Evolutionary conservation across 305 asterid genomes (phyloP).

Genomic region (Fraxinus sp.): DNA sequence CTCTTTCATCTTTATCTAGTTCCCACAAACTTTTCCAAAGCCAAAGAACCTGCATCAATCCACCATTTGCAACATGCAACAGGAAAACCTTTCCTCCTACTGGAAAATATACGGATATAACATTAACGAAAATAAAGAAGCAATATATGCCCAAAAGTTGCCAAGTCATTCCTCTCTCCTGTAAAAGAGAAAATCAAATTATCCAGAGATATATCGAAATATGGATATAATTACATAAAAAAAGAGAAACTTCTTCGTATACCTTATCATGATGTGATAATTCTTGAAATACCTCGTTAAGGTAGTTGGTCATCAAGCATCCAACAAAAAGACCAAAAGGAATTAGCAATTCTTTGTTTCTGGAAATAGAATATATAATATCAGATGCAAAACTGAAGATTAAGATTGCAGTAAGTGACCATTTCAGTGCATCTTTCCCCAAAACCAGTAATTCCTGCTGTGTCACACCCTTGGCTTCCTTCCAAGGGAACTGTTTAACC

Average conservation of each 20-base stretch:
- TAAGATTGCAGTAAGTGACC: slow-evolving; percentile 46
- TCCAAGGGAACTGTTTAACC: slow-evolving; percentile 55
- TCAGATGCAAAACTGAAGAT: slow-evolving; percentile 43
- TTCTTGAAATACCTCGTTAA: slow-evolving; percentile 48
- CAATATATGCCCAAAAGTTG: slow-evolving; percentile 42
- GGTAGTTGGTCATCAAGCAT: slow-evolving; percentile 37
- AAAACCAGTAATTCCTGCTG: slow-evolving; percentile 32
- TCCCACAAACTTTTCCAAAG: slow-evolving; percentile 34
- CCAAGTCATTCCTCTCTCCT: slow-evolving; percentile 39
- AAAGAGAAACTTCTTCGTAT: background rate
- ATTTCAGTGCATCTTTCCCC: slow-evolving; percentile 52
- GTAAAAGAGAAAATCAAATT: slow-evolving; percentile 27
- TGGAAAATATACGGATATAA: slow-evolving; percentile 23
- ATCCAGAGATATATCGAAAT: background rate
- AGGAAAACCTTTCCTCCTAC: slow-evolving; percentile 39
- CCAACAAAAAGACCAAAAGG: slow-evolving; percentile 63
- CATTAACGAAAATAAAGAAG: slow-evolving; percentile 48
- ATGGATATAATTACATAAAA: background rate
- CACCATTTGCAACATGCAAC: slow-evolving; percentile 59
- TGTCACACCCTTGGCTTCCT: slow-evolving; percentile 44
- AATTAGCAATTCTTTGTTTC: slow-evolving; percentile 56
- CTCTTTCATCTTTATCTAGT: slow-evolving; percentile 22
- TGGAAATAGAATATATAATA: slow-evolving; percentile 42
- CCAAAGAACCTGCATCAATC: slow-evolving; percentile 59
- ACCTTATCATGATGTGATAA: slow-evolving; percentile 39